Base-by-base conservation (phyloP, 208 protist species). In the Trichomonas vaginalis region DNA sequence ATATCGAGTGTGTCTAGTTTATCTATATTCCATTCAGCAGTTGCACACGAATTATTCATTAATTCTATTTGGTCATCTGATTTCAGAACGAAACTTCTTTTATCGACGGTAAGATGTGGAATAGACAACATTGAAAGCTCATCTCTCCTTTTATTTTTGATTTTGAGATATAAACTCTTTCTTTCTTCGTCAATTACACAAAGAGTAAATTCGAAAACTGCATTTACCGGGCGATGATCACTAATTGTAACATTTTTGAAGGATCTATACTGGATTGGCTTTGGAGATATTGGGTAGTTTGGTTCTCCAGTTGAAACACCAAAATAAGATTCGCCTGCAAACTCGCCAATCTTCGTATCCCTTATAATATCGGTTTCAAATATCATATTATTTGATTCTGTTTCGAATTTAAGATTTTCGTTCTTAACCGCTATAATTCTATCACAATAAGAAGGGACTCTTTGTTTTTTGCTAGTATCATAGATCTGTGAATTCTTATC, bases 401-500 rank as follows among this genome's bases (percentile, higher is more conserved):
- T 32, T 27, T 39, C 9, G 0, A 23, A 40, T 27, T 39, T 35
- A 4, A 6, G 3, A 9, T 86, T 86, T 0, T 23, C 10, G 17
- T n/a, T 51, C 4, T 42, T 37, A 0, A 39, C 4, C 0, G 45
- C 40, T 17, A 96, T 35, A 49, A 96, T 96, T 0, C 96, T 80
- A 42, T 96, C 96, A 45, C 96, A 96, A 37, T 96, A 96, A 45
- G 96, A 96, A 32, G 96, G 96, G 3, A 96, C 70, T 46, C 96
- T 14, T 23, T 95, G 40, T 80, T 96, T 96, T 37, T 21, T 35
- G 0, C 42, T 82, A 12, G 48, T 96, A 40, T 96, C 96, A 46
- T 96, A 96, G 10, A 95, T 15, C 2, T 96, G 47, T 23, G 42
- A 90, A 2, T 95, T 61, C 12, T 95, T 92, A 51, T 97, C 97